Percentiles rank a stretch among this genome's conserved stretches.
Conservation (phyloP, 495 filamentous ascomycete species). For the Lentithecium fluviatile region DNA sequence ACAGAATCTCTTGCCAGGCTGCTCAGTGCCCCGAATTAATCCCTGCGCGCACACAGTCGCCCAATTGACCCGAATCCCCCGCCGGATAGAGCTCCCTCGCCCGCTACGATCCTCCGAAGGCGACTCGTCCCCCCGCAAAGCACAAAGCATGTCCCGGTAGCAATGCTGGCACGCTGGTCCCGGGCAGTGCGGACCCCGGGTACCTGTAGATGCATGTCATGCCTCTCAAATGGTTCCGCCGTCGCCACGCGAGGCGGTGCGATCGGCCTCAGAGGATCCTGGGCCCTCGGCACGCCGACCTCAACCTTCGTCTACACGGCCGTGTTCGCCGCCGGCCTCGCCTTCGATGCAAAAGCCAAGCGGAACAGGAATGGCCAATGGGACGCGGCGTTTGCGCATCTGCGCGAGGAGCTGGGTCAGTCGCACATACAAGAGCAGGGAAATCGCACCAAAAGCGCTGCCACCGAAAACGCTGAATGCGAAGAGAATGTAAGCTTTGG, state of each 20-base stretch:
- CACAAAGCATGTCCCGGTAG: conserved; percentile 32
- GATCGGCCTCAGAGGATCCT: conserved; percentile 51
- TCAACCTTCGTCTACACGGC: conserved; percentile 71
- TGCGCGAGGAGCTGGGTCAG: conserved; percentile 44
- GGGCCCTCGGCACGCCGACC: conserved; percentile 56
- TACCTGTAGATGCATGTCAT: conserved; percentile 65
- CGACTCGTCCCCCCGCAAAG: neutral
- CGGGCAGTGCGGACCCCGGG: conserved; percentile 60
- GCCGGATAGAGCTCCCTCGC: neutral
- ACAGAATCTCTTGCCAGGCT: no score
- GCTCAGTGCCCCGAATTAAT: no score
- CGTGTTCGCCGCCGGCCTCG: conserved; percentile 68
- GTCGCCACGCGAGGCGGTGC: conserved; percentile 53
- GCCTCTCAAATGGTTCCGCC: conserved; percentile 55
- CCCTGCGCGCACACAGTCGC: no score
- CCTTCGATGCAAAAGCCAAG: conserved; percentile 65
- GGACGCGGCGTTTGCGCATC: conserved; percentile 56
- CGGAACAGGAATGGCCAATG: conserved; percentile 60
- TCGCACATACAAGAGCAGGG: neutral
- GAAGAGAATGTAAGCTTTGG: neutral
- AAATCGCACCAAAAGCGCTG: no score
- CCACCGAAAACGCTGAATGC: neutral
- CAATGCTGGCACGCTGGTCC: conserved; percentile 72
- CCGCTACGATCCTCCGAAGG: neutral
- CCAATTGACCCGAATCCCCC: neutral